phyloP scores from a whole-genome alignment of 1,284 basidiomycete species.

The Rhodotorula mucilaginosa region DNA sequence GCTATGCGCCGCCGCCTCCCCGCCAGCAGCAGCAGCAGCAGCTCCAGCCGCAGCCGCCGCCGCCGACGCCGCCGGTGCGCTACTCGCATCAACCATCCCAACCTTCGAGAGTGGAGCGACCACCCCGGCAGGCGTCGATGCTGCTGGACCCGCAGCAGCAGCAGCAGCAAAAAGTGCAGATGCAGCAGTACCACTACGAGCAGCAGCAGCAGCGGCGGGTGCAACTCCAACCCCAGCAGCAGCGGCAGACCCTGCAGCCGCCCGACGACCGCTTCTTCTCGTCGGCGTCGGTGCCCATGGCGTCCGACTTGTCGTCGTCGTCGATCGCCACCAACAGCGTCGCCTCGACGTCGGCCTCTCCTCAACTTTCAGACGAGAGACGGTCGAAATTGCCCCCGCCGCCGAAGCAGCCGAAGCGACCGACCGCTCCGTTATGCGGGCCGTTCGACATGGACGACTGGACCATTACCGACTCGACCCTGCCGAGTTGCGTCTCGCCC shows the following conservation, averaged over 20 bases:
- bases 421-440: background rate
- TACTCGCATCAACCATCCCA: background rate
- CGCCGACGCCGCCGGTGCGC: background rate
- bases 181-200: background rate
- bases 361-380: background rate
- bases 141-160: background rate
- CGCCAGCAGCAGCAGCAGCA: background rate
- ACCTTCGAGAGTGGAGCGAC: background rate
- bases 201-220: background rate
- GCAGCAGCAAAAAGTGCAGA: background rate
- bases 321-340: background rate
- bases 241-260: background rate
- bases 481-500: constrained; percentile 13
- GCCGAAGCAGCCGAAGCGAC: background rate
- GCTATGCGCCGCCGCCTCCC: background rate
- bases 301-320: background rate
- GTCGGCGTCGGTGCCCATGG: background rate
- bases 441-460: constrained; percentile 10
- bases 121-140: background rate
- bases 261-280: background rate
- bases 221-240: background rate
- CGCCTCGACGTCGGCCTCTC: background rate
- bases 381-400: background rate
- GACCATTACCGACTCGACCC: background rate
- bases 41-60: background rate